Evolutionary conservation across 768 basidiomycete species (phyloP), one percentile per base, ranked within the genome.

Genomic region (Pseudohyphozyma bogoriensis): DNA sequence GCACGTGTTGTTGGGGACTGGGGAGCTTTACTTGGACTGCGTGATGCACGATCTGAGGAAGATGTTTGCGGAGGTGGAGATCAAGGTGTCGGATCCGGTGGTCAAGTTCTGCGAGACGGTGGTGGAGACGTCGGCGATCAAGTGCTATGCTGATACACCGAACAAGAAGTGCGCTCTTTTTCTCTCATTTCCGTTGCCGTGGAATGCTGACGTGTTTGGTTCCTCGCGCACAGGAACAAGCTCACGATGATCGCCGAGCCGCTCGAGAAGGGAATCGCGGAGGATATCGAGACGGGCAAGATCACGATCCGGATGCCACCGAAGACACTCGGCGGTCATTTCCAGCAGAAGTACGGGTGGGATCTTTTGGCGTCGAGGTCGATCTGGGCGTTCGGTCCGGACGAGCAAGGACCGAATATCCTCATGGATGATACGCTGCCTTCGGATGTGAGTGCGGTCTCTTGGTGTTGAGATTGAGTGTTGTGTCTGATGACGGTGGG

Each of bases 181-280:
- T 26, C n/a, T 26, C 58, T 50, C 26, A 31, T 40, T 18, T 13
- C 55, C 56, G 29, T 63, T 55, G 56, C 31, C 8, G 20, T 29
- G 47, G 46, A 56, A 51, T 16, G 7, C 20, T 35, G 20, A 5
- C 32, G 18, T n/a, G 22, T 51, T 22, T 29, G 47, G 2, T 24
- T 37, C 20, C 32, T 15, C 15, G 0, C 10, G 24, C 24, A 28
- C 66, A 97, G 93, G 78, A 99, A 97, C 78, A 88, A 88, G 70
- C 80, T 99, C 60, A 99, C 95, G 10, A 93, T 97, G 91, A 97
- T 99, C 66, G 91, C 95, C 28, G 95, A 99, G 73, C 95, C 95
- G 2, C 79, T 99, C 35, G 95, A 97, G 74, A 82, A 85, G 53
- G 95, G 95, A 20, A 82, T 99, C 65, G 89, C 95, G 2, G 90